phyloP scores from a whole-genome alignment of 192 early-diverging fungal genomes.

The Backusella tuberculispora region DNA sequence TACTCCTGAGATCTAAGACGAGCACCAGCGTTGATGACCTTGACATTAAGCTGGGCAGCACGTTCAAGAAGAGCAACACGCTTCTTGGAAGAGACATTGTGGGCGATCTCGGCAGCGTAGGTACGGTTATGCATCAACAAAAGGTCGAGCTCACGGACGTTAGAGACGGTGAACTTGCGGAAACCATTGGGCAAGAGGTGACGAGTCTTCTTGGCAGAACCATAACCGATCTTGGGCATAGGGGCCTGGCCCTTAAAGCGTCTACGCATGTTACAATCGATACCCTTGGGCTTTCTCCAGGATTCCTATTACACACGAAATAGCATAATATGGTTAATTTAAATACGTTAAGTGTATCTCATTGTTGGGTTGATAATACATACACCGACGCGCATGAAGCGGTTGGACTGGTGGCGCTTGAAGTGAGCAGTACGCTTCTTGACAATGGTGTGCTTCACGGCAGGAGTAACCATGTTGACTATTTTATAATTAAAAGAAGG shows the following conservation, averaged over 20 bases:
- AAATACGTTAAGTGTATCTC: not conserved
- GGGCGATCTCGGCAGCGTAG: conserved; percentile 99
- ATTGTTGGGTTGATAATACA: conserved; percentile 18
- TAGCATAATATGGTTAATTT: not conserved
- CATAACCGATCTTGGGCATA: conserved; percentile 99
- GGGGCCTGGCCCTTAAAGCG: conserved; percentile 97
- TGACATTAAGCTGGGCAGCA: conserved; percentile 95
- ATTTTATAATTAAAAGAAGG: not conserved
- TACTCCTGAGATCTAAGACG: conserved; percentile 82
- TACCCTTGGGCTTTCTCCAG: conserved; percentile 99
- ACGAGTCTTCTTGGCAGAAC: conserved; percentile 95
- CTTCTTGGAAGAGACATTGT: conserved; percentile 95
- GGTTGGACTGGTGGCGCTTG: conserved; percentile 97
- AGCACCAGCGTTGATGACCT: conserved; percentile 93
- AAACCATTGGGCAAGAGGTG: conserved; percentile 98
- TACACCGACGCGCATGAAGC: conserved; percentile 94
- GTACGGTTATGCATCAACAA: conserved; percentile 99
- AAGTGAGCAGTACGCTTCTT: conserved; percentile 99
- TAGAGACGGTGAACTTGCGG: conserved; percentile 97
- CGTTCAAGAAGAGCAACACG: conserved; percentile 90
- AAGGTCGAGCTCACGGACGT: conserved; percentile 90
- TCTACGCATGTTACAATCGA: conserved; percentile 97
- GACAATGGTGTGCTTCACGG: conserved; percentile 94
- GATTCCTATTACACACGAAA: conserved; percentile 65
- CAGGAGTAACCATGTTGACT: conserved; percentile 89